A percentile compares a stretch with the other conserved stretches of the same genome.
phyloP scores from a whole-genome alignment of 176 grass and related monocot genomes.

The Zea luxurians region DNA sequence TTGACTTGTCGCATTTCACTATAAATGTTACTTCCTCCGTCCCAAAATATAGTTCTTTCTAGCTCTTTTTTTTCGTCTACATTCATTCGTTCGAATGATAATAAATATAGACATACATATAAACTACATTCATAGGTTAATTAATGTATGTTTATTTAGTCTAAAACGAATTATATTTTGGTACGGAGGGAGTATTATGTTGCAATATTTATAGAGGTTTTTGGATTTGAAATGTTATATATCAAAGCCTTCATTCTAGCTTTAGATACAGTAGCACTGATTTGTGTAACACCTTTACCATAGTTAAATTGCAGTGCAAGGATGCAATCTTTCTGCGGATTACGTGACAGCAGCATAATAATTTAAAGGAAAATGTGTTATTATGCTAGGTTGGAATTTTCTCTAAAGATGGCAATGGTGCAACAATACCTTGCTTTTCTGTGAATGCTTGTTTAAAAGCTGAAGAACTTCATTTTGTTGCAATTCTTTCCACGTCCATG shows the following conservation, averaged over 20 bases:
- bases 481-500: not conserved
- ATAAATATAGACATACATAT: too few relatives aligned
- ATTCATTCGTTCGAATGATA: too few relatives aligned
- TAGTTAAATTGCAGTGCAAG: constrained; percentile 2
- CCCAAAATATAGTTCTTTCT: too few relatives aligned
- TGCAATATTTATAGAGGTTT: not conserved
- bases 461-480: not conserved
- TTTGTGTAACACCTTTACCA: not conserved
- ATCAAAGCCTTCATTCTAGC: constrained; percentile 10
- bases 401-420: not conserved
- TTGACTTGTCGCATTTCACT: not conserved
- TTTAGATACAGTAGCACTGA: not conserved
- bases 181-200: not conserved
- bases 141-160: too few relatives aligned
- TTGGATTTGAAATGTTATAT: not conserved
- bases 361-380: not conserved
- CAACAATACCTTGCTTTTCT: constrained; percentile 12
- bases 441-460: not conserved
- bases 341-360: constrained; percentile 6
- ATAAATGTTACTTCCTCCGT: not conserved
- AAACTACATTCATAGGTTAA: too few relatives aligned
- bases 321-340: not conserved
- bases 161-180: too few relatives aligned
- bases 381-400: constrained; percentile 8
- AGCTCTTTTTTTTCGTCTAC: too few relatives aligned